Base-by-base conservation (phyloP, 2,329 filamentous ascomycete species). In the Aureobasidium sp. region DNA sequence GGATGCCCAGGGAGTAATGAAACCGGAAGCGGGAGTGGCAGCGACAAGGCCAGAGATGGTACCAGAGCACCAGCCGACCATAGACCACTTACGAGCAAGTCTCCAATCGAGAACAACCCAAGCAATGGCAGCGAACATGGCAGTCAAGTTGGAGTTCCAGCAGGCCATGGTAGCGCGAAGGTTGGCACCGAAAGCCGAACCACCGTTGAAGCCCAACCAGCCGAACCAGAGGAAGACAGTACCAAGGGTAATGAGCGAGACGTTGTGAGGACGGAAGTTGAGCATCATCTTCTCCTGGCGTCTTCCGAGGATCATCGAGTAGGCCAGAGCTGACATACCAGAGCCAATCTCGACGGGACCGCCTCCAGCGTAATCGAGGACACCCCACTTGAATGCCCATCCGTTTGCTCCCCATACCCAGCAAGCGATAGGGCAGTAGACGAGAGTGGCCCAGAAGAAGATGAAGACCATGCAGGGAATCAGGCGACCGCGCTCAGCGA, bases 271-370 rank as follows among this genome's bases (percentile, higher is more conserved):
- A 68, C 94, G 90, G 84, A 97, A 97, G 84, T 97, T 97, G 78
- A 97, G 85, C 90, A 97, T 97, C 91, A 97, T 97, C 81, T 91
- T 94, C 81, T 97, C 93, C 79, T 97, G 94, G 68, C 94, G 91
- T 72, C 91, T 90, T 68, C 94, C 94, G 64, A 99, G 89, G 41
- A 97, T 87, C 90, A 90, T 88, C 2, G 92, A 96, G 80, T 97
- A 99, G 67, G 94, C 94, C 51, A 97, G 82, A 34, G 93, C 94
- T 47, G 91, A 94, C 77, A 96, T 81, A 73, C 94, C 94, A 63
- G 94, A 97, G 64, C 85, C 90, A 70, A 99, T 97, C 78, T 99
- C 94, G 82, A 99, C 94, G 68, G 94, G 94, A 59, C 93, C 92
- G 70, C 94, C 94, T 67, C 94, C 94, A 56, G 94, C 94, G 72